Evolutionary conservation across 2,329 filamentous ascomycete genomes (phyloP).

Genomic region (Neofusicoccum laricinum): DNA sequence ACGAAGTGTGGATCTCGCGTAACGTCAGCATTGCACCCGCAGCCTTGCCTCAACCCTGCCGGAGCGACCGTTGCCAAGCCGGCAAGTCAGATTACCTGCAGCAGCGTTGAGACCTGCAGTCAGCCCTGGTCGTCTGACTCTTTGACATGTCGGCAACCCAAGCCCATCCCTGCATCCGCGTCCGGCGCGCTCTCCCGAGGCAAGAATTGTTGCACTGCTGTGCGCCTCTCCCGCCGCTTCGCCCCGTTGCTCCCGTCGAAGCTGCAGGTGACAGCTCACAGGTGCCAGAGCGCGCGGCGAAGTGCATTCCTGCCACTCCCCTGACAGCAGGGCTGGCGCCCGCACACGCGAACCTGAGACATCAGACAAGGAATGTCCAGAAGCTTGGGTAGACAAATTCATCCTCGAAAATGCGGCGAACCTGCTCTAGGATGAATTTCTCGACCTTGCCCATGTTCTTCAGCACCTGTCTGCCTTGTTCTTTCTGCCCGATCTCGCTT

Average conservation of each 20-base stretch:
- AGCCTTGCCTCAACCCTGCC: slow-evolving; percentile 12
- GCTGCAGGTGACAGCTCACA: slow-evolving; percentile 18
- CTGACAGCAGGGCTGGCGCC: slow-evolving; percentile 16
- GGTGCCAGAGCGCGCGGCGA: slow-evolving; percentile 9
- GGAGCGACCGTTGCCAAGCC: slow-evolving; percentile 14
- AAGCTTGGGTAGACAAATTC: slow-evolving; percentile 98
- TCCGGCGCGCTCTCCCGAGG: slow-evolving; percentile 15
- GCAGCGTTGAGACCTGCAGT: slow-evolving; percentile 9
- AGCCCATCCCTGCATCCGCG: slow-evolving; percentile 16
- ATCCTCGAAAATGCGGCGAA: slow-evolving; percentile 94
- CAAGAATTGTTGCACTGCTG: slow-evolving; percentile 12
- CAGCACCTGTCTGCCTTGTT: slow-evolving; percentile 86
- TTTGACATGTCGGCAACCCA: slow-evolving; percentile 10
- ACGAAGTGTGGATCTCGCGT: slow-evolving; percentile 8
- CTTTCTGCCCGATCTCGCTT: slow-evolving; percentile 92
- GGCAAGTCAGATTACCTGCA: slow-evolving; percentile 15
- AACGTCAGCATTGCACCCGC: background rate
- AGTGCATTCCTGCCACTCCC: slow-evolving; percentile 14
- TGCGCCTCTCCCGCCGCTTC: slow-evolving; percentile 17
- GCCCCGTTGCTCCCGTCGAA: slow-evolving; percentile 12
- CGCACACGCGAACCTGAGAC: slow-evolving; percentile 13
- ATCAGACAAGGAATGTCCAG: slow-evolving; percentile 89
- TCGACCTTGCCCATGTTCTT: slow-evolving; percentile 99
- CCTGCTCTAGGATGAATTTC: slow-evolving; percentile 93
- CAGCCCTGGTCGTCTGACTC: slow-evolving; percentile 16